A percentile compares a stretch with the other conserved stretches of the same genome.
Evolutionary conservation across 257 asterid genomes (phyloP).

Genomic region (Handroanthus guayacan): DNA sequence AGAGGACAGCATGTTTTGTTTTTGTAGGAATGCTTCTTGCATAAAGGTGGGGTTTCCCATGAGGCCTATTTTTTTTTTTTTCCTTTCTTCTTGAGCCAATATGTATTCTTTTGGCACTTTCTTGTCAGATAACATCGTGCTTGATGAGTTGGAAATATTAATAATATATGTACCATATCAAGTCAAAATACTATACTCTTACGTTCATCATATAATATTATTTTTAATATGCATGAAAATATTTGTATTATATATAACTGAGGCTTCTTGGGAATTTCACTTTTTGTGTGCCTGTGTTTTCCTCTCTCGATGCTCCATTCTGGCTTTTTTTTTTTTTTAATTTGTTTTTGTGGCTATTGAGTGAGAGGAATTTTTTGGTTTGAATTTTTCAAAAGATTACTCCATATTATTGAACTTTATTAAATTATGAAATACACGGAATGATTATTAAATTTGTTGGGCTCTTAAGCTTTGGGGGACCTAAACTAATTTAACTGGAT

Average conservation of each 20-base stretch:
- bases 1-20: no score
- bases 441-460: no score
- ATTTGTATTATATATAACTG: not conserved
- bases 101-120: slow-evolving; percentile 61
- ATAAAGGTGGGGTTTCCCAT: slow-evolving; percentile 38
- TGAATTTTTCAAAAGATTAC: not conserved
- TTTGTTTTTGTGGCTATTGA: no score
- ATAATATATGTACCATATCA: slow-evolving; percentile 17
- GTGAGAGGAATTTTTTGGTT: not conserved
- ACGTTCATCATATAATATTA: not conserved
- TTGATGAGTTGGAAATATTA: slow-evolving; percentile 35
- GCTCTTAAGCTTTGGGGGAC: no score
- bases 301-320: not conserved
- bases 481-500: no score
- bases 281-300: not conserved
- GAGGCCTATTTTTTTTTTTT: no score
- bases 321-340: not conserved
- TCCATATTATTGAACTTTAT: not conserved
- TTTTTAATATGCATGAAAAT: slow-evolving; percentile 16
- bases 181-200: slow-evolving; percentile 38
- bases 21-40: not conserved
- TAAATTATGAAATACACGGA: not conserved
- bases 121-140: slow-evolving; percentile 66
- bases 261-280: slow-evolving; percentile 16
- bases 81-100: slow-evolving; percentile 41